Evolutionary conservation across 805 yeast species (phyloP).

Genomic region (Cyberlindnera euphorbiae): DNA sequence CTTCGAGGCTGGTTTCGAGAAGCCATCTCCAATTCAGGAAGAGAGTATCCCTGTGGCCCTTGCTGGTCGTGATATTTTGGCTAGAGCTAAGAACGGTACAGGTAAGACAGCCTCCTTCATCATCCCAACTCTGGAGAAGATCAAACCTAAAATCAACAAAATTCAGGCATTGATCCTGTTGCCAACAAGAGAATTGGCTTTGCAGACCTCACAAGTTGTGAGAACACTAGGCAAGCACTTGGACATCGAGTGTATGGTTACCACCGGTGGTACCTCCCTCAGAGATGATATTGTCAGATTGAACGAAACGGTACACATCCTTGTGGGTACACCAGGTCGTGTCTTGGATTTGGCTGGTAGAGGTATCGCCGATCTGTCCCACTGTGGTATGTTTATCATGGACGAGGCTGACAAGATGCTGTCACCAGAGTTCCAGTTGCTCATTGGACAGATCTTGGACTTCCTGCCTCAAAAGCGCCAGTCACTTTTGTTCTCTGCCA

Average conservation of each 20-base stretch:
- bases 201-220: slow-evolving; percentile 96
- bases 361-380: slow-evolving; percentile 78
- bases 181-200: slow-evolving; percentile 96
- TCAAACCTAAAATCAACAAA: slow-evolving; percentile 76
- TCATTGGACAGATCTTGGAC: slow-evolving; percentile 79
- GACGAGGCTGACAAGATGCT: slow-evolving; percentile 99
- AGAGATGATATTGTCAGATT: slow-evolving; percentile 93
- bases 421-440: slow-evolving; percentile 80
- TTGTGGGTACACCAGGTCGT: slow-evolving; percentile 98
- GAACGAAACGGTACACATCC: slow-evolving; percentile 86
- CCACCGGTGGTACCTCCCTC: slow-evolving; percentile 95
- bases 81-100: slow-evolving; percentile 97
- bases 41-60: slow-evolving; percentile 94
- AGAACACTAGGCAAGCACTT: slow-evolving; percentile 93
- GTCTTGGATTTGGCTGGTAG: slow-evolving; percentile 90
- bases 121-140: slow-evolving; percentile 85
- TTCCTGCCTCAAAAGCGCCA: slow-evolving; percentile 80
- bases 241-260: slow-evolving; percentile 91
- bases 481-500: slow-evolving; percentile 86
- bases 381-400: slow-evolving; percentile 87
- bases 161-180: slow-evolving; percentile 91
- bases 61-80: slow-evolving; percentile 92
- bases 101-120: slow-evolving; percentile 98
- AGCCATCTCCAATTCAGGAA: slow-evolving; percentile 97
- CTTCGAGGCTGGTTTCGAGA: slow-evolving; percentile 97